phyloP scores from a whole-genome alignment of 2,329 filamentous ascomycete genomes.

The Fusarium falciforme region DNA sequence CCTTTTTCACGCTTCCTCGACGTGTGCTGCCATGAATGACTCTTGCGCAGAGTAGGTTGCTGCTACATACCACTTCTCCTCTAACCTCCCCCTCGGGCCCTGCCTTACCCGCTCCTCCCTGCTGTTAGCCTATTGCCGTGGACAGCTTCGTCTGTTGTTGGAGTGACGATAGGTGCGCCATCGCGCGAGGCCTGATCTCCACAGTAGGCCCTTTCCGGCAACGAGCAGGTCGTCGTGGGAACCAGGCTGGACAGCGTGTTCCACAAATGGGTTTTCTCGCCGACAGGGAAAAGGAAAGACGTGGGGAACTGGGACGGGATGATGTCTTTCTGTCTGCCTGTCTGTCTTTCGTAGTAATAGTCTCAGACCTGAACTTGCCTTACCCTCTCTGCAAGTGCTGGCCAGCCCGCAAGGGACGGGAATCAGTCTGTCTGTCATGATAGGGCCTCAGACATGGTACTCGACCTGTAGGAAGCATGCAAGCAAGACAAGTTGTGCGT shows the following conservation, averaged over 20 bases:
- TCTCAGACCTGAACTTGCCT: conserved; percentile 26
- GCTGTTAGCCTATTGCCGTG: conserved; percentile 5
- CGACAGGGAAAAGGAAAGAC: conserved; percentile 14
- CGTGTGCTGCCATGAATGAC: background rate
- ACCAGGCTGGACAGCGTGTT: conserved; percentile 5
- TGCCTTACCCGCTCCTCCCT: conserved; percentile 34
- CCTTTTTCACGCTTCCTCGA: background rate
- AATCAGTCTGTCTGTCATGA: background rate
- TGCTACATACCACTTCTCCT: background rate
- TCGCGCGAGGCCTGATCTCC: conserved; percentile 6
- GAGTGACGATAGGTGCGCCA: conserved; percentile 2
- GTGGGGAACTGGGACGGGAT: conserved; percentile 21
- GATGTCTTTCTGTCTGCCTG: background rate
- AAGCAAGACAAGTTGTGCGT: conserved; percentile 24
- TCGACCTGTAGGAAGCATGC: background rate
- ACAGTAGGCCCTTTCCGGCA: background rate
- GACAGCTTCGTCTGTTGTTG: background rate
- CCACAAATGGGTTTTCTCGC: conserved; percentile 16
- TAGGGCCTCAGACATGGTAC: background rate
- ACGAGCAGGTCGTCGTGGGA: conserved; percentile 18
- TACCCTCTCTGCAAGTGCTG: conserved; percentile 15
- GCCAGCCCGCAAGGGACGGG: background rate
- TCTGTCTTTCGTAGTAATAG: background rate
- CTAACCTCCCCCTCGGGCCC: conserved; percentile 18
- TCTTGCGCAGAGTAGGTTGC: conserved; percentile 1